Evolutionary conservation across 2,329 filamentous ascomycete species (phyloP).

Genomic region (Colletotrichum graminicola): DNA sequence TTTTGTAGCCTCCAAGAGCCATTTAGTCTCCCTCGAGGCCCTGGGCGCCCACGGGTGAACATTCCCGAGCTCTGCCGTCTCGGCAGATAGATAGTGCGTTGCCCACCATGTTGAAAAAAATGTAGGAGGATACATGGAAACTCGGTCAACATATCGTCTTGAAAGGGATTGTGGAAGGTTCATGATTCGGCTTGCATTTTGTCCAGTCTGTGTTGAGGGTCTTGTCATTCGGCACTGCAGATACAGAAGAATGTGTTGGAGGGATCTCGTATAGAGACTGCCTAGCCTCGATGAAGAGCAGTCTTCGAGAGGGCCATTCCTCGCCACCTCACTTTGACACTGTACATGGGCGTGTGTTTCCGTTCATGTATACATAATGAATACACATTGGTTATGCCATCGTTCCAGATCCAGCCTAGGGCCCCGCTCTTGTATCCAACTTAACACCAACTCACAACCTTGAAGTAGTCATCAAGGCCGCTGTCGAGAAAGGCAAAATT

Average conservation of each 20-base stretch:
- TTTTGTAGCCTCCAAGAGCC: too few species aligned
- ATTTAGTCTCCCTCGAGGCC: too few species aligned
- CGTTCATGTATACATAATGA: background rate
- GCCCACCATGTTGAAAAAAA: background rate
- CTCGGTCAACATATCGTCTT: background rate
- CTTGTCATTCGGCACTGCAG: background rate
- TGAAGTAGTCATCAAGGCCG: background rate
- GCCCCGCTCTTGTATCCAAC: background rate
- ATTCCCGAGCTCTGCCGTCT: background rate
- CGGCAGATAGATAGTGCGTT: background rate
- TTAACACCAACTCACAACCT: background rate
- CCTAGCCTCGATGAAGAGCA: background rate
- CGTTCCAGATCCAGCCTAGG: background rate
- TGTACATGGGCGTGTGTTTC: background rate
- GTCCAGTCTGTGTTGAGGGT: background rate
- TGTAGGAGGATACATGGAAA: background rate
- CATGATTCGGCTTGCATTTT: background rate
- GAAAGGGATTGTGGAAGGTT: background rate
- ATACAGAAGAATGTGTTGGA: background rate
- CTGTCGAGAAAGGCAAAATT: background rate
- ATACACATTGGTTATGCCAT: background rate
- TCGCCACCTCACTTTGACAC: background rate
- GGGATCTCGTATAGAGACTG: background rate
- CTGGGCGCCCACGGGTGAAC: background rate
- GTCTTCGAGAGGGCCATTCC: background rate